phyloP scores from a whole-genome alignment of 2,329 filamentous ascomycete genomes.

The Botrytis cinerea region DNA sequence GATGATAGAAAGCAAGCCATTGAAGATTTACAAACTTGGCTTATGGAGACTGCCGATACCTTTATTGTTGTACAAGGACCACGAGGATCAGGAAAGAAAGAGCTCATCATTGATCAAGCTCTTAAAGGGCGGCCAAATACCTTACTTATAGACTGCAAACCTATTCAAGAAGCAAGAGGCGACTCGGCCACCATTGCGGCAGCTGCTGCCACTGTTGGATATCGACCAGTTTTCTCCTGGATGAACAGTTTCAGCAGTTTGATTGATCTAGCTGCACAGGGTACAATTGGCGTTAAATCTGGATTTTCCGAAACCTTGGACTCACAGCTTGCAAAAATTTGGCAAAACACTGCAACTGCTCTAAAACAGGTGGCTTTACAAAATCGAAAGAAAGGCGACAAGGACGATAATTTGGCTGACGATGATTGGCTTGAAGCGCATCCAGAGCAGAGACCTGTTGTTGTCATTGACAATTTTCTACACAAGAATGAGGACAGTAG shows the following conservation, averaged over 20 bases:
- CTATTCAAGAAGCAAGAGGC: constrained; percentile 85
- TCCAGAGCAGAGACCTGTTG: constrained; percentile 77
- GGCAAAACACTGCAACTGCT: constrained; percentile 78
- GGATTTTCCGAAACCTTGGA: constrained; percentile 93
- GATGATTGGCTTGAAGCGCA: constrained; percentile 91
- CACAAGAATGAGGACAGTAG: constrained; percentile 70
- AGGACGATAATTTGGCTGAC: constrained; percentile 70
- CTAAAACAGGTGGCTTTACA: constrained; percentile 76
- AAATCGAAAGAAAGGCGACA: constrained; percentile 68
- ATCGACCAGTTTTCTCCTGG: constrained; percentile 92
- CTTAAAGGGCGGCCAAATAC: constrained; percentile 75
- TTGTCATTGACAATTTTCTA: constrained; percentile 90
- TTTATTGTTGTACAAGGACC: constrained; percentile 95
- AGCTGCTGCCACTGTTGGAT: constrained; percentile 81
- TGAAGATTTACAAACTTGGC: constrained; percentile 78
- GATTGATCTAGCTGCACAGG: constrained; percentile 88
- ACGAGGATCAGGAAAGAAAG: constrained; percentile 85
- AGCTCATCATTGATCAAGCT: constrained; percentile 83
- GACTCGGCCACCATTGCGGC: constrained; percentile 83
- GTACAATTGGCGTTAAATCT: constrained; percentile 90
- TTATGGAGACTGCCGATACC: constrained; percentile 85
- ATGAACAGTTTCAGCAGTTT: constrained; percentile 93
- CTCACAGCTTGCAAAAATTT: constrained; percentile 84
- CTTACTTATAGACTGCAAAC: constrained; percentile 87
- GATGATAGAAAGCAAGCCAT: constrained; percentile 69